phyloP scores from a whole-genome alignment of 768 basidiomycete genomes.

The Neoboletus magnificus region DNA sequence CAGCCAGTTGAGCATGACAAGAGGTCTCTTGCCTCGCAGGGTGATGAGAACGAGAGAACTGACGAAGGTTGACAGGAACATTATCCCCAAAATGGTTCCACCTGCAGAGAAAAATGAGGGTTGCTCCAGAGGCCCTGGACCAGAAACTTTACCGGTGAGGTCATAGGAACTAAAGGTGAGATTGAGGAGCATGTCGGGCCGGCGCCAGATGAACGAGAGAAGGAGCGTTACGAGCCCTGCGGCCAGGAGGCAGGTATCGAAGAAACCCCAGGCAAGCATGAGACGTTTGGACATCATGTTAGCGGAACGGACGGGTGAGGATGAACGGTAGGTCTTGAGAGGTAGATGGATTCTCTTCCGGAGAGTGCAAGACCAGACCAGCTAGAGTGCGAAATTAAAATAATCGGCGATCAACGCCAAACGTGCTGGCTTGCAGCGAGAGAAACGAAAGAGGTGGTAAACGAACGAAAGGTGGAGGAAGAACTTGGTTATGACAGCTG shows the following conservation, averaged over 20 bases:
- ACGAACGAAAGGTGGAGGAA: background rate
- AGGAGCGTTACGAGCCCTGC: constrained; percentile 64
- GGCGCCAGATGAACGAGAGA: constrained; percentile 70
- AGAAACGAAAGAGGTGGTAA: background rate
- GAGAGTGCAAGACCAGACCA: constrained; percentile 50
- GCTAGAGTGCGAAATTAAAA: constrained; percentile 37
- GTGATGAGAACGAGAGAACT: constrained; percentile 70
- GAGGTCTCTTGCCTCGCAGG: constrained; percentile 63
- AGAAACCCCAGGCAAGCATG: constrained; percentile 67
- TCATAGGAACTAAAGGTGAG: constrained; percentile 59
- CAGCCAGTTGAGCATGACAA: constrained; percentile 74
- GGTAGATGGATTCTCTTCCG: constrained; percentile 41
- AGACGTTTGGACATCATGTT: constrained; percentile 72
- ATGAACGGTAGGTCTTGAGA: constrained; percentile 5
- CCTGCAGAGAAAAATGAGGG: constrained; percentile 39
- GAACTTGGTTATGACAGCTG: background rate
- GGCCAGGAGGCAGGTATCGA: constrained; percentile 68
- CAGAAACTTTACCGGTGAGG: constrained; percentile 50
- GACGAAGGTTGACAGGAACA: constrained; percentile 62
- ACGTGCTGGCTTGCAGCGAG: constrained; percentile 43
- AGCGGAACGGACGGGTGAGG: background rate
- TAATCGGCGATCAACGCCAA: constrained; percentile 70
- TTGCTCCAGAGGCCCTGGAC: background rate
- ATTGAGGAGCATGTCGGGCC: constrained; percentile 67
- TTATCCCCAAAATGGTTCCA: constrained; percentile 65